Base-by-base conservation (phyloP, 768 basidiomycete species). In the Boletus vinaceobasis region DNA sequence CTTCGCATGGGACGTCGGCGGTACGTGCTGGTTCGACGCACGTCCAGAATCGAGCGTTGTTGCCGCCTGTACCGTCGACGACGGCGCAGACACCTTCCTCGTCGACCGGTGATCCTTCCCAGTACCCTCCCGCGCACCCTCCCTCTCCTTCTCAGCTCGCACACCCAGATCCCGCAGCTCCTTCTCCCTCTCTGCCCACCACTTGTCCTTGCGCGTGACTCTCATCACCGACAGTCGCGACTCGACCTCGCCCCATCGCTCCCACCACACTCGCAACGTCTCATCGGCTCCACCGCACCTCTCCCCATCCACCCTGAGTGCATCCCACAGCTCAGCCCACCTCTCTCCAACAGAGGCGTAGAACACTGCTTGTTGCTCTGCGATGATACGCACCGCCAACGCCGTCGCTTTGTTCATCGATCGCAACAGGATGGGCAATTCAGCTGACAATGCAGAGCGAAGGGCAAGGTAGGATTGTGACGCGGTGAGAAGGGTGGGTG, bases 251-350 rank as follows among this genome's bases (percentile, higher is more conserved):
- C 66, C 74, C 82, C 84, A 92, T 15, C 90, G 74, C 37, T 75
- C 73, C 64, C 77, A 75, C 90, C 90, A 93, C 10, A 90, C 86
- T 0, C 75, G 75, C 27, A 84, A 64, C 21, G 90, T 92, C 74
- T 91, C 90, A 9, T 77, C 78, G 6, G 78, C 78, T 7, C 83
- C 85, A 1, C 79, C 83, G 57, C 85, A 85, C 73, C 79, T 69
- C 72, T 87, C 85, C 2, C 84, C 85, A 19, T 88, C 87, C 5
- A 87, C 83, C 10, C 79, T 74, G n/a, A 88, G 71, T 65, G 86
- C 88, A 56, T 91, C 87, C 90, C 90, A 93, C n/a, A 93, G 71
- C n/a, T 84, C 85, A 2, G 76, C 79, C 90, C 90, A 93, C 29
- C 79, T 74, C 47, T 82, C 81, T 40, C 79, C 75, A 7, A 88